Conservation (phyloP, 768 basidiomycete genomes). For the Trametes sanguinea region DNA sequence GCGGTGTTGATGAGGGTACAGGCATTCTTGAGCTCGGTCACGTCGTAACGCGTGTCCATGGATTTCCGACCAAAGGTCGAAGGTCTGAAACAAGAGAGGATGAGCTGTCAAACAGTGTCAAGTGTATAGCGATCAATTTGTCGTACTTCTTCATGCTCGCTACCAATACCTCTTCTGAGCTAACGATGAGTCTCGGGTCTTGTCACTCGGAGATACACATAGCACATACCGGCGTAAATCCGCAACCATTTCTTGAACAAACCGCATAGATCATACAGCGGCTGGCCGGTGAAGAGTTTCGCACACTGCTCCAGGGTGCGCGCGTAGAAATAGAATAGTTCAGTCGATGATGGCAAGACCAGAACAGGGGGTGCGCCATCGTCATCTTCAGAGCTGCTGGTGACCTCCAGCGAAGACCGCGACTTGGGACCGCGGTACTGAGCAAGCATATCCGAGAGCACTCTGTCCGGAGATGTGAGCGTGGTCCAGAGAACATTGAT, state of each 20-base stretch:
- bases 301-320: constrained; percentile 95
- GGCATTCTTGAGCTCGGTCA: constrained; percentile 73
- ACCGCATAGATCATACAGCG: constrained; percentile 77
- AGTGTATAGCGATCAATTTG: background rate
- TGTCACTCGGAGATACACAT: constrained; percentile 4
- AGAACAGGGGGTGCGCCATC: constrained; percentile 52
- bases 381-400: constrained; percentile 42
- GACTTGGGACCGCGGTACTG: constrained; percentile 67
- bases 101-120: background rate
- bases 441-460: constrained; percentile 87
- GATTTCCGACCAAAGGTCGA: constrained; percentile 60
- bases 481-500: background rate
- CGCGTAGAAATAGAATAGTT: constrained; percentile 96
- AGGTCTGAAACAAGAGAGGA: constrained; percentile 35
- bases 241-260: constrained; percentile 93
- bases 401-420: constrained; percentile 67
- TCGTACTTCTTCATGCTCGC: constrained; percentile 70
- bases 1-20: constrained; percentile 96
- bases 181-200: background rate
- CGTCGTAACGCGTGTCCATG: constrained; percentile 76
- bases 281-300: constrained; percentile 81
- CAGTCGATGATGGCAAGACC: constrained; percentile 91
- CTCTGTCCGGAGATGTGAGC: constrained; percentile 45
- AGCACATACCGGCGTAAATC: constrained; percentile 77
- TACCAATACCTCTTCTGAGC: constrained; percentile 81